A percentile compares a stretch with the other conserved stretches of the same genome.
Conservation (phyloP, 164 flowering plant genomes). For the Santalum album region DNA sequence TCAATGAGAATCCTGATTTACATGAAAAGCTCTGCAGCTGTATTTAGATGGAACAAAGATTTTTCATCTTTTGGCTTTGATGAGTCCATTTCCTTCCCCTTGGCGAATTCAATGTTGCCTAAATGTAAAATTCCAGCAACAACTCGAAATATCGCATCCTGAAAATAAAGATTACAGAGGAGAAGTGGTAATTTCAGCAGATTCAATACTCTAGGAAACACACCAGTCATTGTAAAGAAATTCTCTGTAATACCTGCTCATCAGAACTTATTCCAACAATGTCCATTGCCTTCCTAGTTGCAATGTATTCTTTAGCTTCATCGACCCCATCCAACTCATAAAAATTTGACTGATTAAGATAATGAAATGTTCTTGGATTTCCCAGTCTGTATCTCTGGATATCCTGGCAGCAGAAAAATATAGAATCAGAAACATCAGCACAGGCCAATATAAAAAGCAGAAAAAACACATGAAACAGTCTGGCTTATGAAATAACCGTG, state of each 20-base stretch:
- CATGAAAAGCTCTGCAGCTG: constrained; percentile 69
- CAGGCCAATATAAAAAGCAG: no score
- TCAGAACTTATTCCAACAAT: constrained; percentile 61
- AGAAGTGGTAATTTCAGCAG: not conserved
- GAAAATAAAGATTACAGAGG: constrained; percentile 2
- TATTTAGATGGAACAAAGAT: constrained; percentile 52
- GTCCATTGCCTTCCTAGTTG: constrained; percentile 64
- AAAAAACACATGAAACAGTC: no score
- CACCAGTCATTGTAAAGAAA: not conserved
- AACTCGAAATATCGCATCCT: constrained; percentile 69
- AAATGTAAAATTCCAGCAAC: constrained; percentile 68
- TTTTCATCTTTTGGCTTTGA: constrained; percentile 66
- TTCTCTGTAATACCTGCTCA: constrained; percentile 41
- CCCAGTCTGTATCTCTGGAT: constrained; percentile 47
- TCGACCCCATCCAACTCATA: constrained; percentile 47
- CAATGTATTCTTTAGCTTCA: constrained; percentile 51
- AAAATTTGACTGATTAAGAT: constrained; percentile 64
- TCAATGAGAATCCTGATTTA: constrained; percentile 11
- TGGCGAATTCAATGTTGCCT: constrained; percentile 64
- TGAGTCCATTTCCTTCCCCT: constrained; percentile 57
- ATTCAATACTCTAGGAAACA: not conserved
- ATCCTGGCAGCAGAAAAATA: constrained; percentile 29
- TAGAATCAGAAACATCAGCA: not conserved
- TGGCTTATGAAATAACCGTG: no score
- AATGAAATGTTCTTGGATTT: constrained; percentile 53